A percentile compares a stretch with the other conserved stretches of the same genome.
These are phyloP conservation scores for Monocercomonoides exilis DNA, from an alignment of 78 protist genomes.

Conservation along the genomic window DNA sequence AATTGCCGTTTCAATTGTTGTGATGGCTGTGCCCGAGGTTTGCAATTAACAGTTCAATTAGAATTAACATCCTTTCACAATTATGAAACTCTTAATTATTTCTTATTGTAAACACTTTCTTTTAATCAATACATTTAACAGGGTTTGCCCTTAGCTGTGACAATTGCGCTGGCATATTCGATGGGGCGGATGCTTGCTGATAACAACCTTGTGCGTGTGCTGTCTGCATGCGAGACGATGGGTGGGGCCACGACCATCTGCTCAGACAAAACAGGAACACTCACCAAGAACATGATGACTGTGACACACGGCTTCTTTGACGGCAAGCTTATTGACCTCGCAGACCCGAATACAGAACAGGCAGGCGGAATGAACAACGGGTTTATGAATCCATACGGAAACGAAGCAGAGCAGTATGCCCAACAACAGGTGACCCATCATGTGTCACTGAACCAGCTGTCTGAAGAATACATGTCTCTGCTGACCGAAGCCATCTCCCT, in stretches of 20 bases:
- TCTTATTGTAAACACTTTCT: no score
- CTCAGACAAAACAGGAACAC: constrained; percentile 65
- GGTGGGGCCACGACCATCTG: constrained; percentile 44
- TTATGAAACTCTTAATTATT: no score
- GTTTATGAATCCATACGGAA: no score
- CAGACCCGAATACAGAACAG: not conserved
- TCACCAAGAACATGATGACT: constrained; percentile 78
- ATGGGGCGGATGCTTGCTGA: constrained; percentile 84
- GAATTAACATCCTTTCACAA: no score
- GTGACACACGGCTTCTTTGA: constrained; percentile 24
- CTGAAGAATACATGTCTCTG: not conserved
- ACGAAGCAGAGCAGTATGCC: no score
- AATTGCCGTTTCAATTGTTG: constrained; percentile 79
- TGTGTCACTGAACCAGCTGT: not conserved
- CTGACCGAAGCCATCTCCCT: not conserved
- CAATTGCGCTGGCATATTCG: constrained; percentile 85
- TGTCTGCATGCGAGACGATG: constrained; percentile 96
- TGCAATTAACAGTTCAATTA: no score
- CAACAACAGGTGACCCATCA: no score
- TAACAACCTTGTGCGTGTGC: constrained; percentile 84
- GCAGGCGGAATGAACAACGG: no score
- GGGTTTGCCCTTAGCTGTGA: constrained; percentile 93
- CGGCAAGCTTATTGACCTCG: not conserved
- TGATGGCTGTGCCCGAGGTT: constrained; percentile 89
- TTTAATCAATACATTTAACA: constrained; percentile 12